Base-by-base conservation (phyloP, 257 asterid genomes). In the Paraleonurus japonicus region DNA sequence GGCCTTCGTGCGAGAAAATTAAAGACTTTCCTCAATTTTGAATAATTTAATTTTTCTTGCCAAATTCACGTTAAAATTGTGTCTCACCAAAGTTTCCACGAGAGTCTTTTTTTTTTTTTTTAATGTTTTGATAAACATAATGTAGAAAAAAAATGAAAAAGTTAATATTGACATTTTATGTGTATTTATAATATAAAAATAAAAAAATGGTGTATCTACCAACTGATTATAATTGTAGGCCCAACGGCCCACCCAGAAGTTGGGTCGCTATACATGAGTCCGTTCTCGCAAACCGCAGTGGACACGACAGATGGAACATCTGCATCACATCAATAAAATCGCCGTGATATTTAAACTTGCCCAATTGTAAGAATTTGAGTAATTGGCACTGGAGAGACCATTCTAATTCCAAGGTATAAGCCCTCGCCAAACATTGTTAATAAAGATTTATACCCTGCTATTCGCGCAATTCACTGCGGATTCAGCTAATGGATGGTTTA, bases 401-500 rank as follows among this genome's bases (percentile, higher is more conserved):
- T 3, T 24, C 9, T 17, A 69, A n/a, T 51, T 23, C 41, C 57
- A 15, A 65, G 30, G 28, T 27, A 28, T 47, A 54, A 68, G 39
- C 70, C 75, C 76, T 70, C 27, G 62, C 1, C 64, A 22, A 43
- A 22, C 1, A 11, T 60, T 37, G 67, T 17, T 13, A 47, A 30
- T 12, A 2, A 20, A 48, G 22, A 20, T 64, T 23, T 20, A 19
- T 33, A 33, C 70, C 6, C 68, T 39, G 59, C 78, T 20, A 8
- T 24, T 35, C n/a, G 39, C 28, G 64, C 64, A 41, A 74, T 57
- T 30, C 37, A 7, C 68, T 39, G 39, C 33, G n/a, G 28, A 23
- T 58, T 63, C 53, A 4, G 73, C 41, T 27, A 50, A 81, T 84
- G 81, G 66, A 37, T 75, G 75, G 80, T 33, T 58, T 59, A 26